Conservation (phyloP, 2,329 filamentous ascomycete genomes). For the Colletotrichum camelliae region DNA sequence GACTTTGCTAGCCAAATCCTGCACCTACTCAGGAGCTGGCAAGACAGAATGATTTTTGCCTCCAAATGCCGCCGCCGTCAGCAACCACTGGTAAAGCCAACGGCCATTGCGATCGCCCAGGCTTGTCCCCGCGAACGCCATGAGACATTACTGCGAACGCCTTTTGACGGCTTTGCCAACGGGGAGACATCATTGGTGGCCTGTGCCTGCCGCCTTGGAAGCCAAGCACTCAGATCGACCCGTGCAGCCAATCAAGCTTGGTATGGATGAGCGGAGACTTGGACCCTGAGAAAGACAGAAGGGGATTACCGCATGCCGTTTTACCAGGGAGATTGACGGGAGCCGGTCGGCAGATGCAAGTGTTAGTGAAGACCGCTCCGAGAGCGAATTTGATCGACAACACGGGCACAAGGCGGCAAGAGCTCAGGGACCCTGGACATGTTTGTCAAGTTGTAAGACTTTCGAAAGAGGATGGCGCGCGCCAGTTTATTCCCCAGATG, state of each 20-base stretch:
- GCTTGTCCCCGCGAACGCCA: not conserved
- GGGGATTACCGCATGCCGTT: not conserved
- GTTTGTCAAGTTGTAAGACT: not conserved
- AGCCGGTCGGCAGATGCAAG: not conserved
- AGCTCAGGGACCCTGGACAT: not conserved
- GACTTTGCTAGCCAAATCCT: not conserved
- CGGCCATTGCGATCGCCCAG: not conserved
- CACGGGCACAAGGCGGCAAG: not conserved
- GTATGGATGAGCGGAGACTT: not conserved
- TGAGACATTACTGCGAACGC: not conserved
- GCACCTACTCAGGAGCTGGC: not conserved
- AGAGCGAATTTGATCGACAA: not conserved
- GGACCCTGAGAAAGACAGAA: slow-evolving; percentile 9
- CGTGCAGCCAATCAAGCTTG: slow-evolving; percentile 2
- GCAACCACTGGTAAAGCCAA: not conserved
- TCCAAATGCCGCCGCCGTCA: not conserved
- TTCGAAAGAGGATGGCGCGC: not conserved
- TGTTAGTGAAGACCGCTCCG: not conserved
- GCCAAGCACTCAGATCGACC: slow-evolving; percentile 8
- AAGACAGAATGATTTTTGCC: not conserved
- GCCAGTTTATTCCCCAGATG: too few species aligned
- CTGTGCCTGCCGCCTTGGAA: slow-evolving; percentile 1
- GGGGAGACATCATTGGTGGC: not conserved
- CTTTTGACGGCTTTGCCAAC: not conserved
- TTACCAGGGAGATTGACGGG: not conserved